Evolutionary conservation across 495 filamentous ascomycete species (phyloP).

Genomic region (Penicillium dipodomyicola): DNA sequence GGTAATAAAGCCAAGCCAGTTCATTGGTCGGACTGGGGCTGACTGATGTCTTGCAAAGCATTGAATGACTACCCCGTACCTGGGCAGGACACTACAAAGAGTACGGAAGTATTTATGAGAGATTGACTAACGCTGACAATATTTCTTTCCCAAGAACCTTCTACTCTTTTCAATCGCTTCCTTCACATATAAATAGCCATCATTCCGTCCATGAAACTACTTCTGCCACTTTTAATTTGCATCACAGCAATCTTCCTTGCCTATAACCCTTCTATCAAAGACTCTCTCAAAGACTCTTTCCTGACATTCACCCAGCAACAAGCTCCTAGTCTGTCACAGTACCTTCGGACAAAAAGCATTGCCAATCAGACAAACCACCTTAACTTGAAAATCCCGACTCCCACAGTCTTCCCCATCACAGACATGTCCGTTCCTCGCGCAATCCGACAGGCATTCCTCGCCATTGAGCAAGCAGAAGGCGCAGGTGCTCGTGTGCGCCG

Average conservation of each 20-base stretch:
- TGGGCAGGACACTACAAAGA: background rate
- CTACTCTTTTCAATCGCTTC: conserved; percentile 21
- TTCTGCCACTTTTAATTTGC: conserved; percentile 44
- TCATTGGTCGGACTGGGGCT: conserved; percentile 17
- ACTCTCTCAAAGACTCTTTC: conserved; percentile 18
- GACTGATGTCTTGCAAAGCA: conserved; percentile 36
- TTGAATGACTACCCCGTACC: background rate
- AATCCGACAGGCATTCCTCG: conserved; percentile 78
- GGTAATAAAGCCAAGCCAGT: conserved; percentile 19
- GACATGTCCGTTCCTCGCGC: conserved; percentile 69
- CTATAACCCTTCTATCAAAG: conserved; percentile 25
- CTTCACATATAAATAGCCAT: conserved; percentile 36
- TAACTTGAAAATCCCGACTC: conserved; percentile 5
- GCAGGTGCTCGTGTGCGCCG: conserved; percentile 85
- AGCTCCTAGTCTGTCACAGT: conserved; percentile 18
- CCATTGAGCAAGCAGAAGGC: conserved; percentile 84
- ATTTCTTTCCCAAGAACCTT: conserved; percentile 14
- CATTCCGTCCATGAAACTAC: conserved; percentile 40
- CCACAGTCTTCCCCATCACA: conserved; percentile 27
- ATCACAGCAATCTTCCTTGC: conserved; percentile 41
- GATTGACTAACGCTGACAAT: conserved; percentile 30
- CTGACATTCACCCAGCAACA: conserved; percentile 19
- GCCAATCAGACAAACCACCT: conserved; percentile 8
- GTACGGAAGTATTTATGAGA: conserved; percentile 11
- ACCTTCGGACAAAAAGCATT: conserved; percentile 12